Evolutionary conservation across 2,329 filamentous ascomycete genomes (phyloP), one percentile per base, ranked within the genome.

Genomic region (Fusarium circinatum): DNA sequence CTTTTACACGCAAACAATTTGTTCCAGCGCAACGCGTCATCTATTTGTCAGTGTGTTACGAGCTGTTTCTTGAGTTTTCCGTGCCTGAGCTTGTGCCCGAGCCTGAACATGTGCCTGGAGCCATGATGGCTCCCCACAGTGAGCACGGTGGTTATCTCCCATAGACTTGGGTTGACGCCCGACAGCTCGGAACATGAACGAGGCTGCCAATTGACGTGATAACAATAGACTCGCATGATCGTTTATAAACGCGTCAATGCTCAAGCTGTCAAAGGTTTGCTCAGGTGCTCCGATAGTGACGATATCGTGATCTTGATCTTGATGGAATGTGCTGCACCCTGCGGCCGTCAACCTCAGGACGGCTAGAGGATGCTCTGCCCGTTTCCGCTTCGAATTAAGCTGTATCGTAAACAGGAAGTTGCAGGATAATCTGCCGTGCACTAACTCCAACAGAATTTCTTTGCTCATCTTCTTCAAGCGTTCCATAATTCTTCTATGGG

Each of bases 341-440:
- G 73, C 76, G 76, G 73, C 76, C 76, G 76, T 67, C 65, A 75
- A 72, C 65, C 68, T 75, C 75, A 78, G 75, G 75, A 77, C 62
- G 69, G 68, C 67, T 55, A 70, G 65, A 70, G 58, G 45, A 26
- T 52, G 60, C 44, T 65, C 68, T 62, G 51, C 47, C 56, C 62
- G 57, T 59, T 78, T 69, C 76, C 73, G 51, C 57, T 76, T 75
- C 55, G 61, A 78, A 73, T 66, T 48, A 67, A 51, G 62, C 42
- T 64, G 68, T 65, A 65, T 74, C 68, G 72, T 52, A 70, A 67
- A 60, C 58, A 60, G 64, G 72, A 72, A 60, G 71, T 54, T 73
- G 55, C 54, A 62, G 60, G 61, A 57, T 60, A 72, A 61, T 65
- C 64, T 68, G 60, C 63, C 60, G 57, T 63, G 74, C 72, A 75